Percentiles rank a stretch among this genome's conserved stretches.
Evolutionary conservation across 345 rosid genomes (phyloP).

Genomic region (Citrus sp.): DNA sequence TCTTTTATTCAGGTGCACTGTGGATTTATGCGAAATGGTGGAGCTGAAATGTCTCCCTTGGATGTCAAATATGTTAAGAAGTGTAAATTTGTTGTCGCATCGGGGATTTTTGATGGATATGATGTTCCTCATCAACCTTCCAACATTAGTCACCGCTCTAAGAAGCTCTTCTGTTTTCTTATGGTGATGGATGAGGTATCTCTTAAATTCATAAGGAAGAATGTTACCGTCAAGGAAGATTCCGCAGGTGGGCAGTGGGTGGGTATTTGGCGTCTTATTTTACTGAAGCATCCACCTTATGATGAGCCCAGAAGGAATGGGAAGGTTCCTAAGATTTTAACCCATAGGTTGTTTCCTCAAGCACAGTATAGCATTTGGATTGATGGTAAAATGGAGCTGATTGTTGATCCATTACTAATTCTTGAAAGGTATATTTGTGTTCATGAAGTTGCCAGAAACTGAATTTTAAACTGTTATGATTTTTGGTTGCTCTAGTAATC

Average conservation of each 20-base stretch:
- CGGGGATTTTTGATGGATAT: slow-evolving; percentile 93
- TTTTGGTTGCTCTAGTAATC: not conserved
- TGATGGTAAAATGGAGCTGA: slow-evolving; percentile 98
- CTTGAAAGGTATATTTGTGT: slow-evolving; percentile 66
- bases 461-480: not conserved
- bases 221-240: slow-evolving; percentile 66
- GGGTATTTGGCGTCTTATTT: slow-evolving; percentile 91
- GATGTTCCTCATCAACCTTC: slow-evolving; percentile 91
- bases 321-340: slow-evolving; percentile 91
- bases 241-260: slow-evolving; percentile 75
- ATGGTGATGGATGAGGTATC: slow-evolving; percentile 90
- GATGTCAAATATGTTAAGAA: slow-evolving; percentile 68
- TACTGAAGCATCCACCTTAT: slow-evolving; percentile 77
- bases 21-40: slow-evolving; percentile 80
- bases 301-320: slow-evolving; percentile 98
- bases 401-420: slow-evolving; percentile 81
- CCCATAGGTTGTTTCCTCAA: slow-evolving; percentile 94
- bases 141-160: slow-evolving; percentile 69
- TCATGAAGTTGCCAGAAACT: not conserved
- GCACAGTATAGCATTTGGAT: slow-evolving; percentile 98
- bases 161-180: slow-evolving; percentile 82
- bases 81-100: slow-evolving; percentile 86
- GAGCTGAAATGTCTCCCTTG: slow-evolving; percentile 74
- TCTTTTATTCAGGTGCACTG: slow-evolving; percentile 64
- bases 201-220: slow-evolving; percentile 54